These are phyloP conservation scores for Cenchrus purpureus DNA, from an alignment of 176 grass and related monocot species.

Conservation along the genomic window DNA sequence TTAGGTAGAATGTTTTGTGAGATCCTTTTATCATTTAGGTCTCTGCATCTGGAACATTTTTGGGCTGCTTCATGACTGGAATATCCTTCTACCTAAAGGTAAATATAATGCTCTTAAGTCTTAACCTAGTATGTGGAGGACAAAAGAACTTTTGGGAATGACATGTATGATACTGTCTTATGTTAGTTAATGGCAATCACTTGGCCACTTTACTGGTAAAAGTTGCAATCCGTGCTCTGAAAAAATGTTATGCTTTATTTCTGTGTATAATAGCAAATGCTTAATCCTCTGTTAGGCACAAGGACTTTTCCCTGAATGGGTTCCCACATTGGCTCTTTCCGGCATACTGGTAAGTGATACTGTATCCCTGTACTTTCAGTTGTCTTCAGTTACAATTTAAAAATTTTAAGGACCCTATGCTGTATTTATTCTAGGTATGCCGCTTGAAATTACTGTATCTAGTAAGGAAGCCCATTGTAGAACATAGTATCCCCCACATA, in stretches of 20 bases:
- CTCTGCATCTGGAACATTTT: slow-evolving; percentile 73
- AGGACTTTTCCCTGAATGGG: slow-evolving; percentile 53
- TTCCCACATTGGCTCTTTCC: slow-evolving; percentile 65
- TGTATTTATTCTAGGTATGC: not conserved
- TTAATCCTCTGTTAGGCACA: slow-evolving; percentile 54
- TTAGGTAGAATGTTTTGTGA: slow-evolving; percentile 42
- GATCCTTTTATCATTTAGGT: slow-evolving; percentile 55
- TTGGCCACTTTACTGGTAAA: not conserved
- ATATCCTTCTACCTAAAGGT: slow-evolving; percentile 83
- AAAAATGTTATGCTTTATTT: slow-evolving; percentile 3
- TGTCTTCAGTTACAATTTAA: not conserved
- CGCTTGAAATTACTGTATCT: not conserved
- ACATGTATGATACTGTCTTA: not conserved
- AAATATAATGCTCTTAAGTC: slow-evolving; percentile 20
- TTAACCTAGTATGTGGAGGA: not conserved
- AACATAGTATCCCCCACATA: not conserved
- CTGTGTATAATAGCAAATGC: slow-evolving; percentile 26
- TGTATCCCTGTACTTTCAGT: not conserved
- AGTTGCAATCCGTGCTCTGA: not conserved
- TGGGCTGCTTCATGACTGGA: slow-evolving; percentile 67
- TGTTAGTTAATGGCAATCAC: not conserved
- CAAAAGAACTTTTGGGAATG: not conserved
- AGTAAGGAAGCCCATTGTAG: not conserved
- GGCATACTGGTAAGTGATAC: slow-evolving; percentile 67
- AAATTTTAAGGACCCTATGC: not conserved